Base-by-base conservation (phyloP, 305 asterid genomes). In the Fraxinus albicans region DNA sequence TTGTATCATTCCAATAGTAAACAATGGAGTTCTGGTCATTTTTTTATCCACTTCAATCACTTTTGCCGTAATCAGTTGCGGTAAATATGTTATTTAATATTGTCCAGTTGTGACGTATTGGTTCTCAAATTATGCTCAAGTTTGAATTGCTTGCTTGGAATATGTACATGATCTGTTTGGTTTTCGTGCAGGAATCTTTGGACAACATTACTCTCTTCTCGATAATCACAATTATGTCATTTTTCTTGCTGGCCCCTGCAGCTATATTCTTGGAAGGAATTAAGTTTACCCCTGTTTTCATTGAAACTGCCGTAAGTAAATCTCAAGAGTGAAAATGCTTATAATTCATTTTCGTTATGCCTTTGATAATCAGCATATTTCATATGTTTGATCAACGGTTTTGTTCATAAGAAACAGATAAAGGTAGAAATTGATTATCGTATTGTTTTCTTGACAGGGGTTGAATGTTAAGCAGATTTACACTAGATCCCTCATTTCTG, bases 131-230 rank as follows among this genome's bases (percentile, higher is more conserved):
- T 29, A 77, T 58, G 70, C 77, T 60, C 86, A 76, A 87, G 82
- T 77, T 79, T 60, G 67, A 34, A 12, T 73, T 79, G 83, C 79
- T 74, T 60, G 25, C 31, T 60, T 60, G 70, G 73, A 65, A 65
- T 65, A 25, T 17, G 6, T 60, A 21, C 29, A 8, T 9, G 73
- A 69, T 29, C 75, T 69, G 36, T 29, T 69, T 69, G 75, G 21
- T 69, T 77, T 76, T 88, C 78, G 29, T 84, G 79, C 97, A 96
- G 98, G 98, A 95, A 2, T 94, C 98, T 25, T 83, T 97, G 88
- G 99, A 97, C 85, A 97, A 97, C 83, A 94, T 97, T 78, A 95
- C 97, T 53, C 94, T 97, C 79, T 97, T 97, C 88, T 94, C 99
- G 9, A 90, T 97, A 86, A 97, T 97, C 77, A 95, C 98, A 23